Evolutionary conservation across 345 rosid species (phyloP), one percentile per base, ranked within the genome.

Genomic region (Hibiscus tridactylites): DNA sequence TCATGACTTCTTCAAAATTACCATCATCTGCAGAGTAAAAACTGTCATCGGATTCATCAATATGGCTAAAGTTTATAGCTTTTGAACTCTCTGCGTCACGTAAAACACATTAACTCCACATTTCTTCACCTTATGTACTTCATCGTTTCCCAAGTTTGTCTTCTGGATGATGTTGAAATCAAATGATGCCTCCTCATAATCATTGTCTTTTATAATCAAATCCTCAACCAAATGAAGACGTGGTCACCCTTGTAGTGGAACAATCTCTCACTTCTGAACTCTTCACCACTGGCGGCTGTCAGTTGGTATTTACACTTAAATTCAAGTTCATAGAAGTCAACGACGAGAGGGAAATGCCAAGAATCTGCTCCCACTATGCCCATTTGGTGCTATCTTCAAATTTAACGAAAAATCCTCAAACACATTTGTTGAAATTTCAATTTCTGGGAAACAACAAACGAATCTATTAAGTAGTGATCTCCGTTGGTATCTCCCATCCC

Each of bases 251-350:
- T 13, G 52, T 3, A 47, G 1, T 47, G 5, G 35, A 28, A 28
- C 5, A 3, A 31, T 3, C 42, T 6, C 42, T 3, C 16, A 47
- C n/a, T 13, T 47, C 3, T 49, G 54, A 49, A 15, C 17, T 49
- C 12, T 15, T 15, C 3, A n/a, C 24, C 9, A 53, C 11, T n/a
- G 19, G 24, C 2, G 4, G 10, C 58, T 54, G 3, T 17, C 26
- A 54, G 10, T 54, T 8, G 26, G 26, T 0, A n/a, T 7, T 17
- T 21, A 54, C 11, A 54, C 1, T 1, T 17, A n/a, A 53, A 7
- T 53, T 5, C 3, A 53, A n/a, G 21, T 0, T 1, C 1, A 35
- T 0, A 0, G 0, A 5, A 6, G n/a, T 1, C 3, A 7, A 3
- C 0, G 10, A 2, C 8, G 7, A 5, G 39, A 2, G 21, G 1